A percentile compares a stretch with the other conserved stretches of the same genome.
phyloP scores from a whole-genome alignment of 495 filamentous ascomycete species.

The Podospora bellae-mahoneyi region DNA sequence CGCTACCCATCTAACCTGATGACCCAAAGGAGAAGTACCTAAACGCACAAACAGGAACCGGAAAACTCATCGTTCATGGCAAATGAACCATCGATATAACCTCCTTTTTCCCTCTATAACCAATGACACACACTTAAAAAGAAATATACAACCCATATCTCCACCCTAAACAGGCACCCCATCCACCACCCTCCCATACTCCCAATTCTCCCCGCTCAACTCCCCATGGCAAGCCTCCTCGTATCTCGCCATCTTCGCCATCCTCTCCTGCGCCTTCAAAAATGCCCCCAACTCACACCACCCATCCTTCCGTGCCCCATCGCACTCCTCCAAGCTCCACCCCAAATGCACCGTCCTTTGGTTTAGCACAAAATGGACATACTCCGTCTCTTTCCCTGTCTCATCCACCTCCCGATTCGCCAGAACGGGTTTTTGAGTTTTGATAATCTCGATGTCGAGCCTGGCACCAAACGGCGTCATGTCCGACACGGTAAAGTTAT shows the following conservation, averaged over 20 bases:
- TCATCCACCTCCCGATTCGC: slow-evolving; percentile 40
- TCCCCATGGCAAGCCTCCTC: slow-evolving; percentile 55
- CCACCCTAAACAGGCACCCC: slow-evolving; percentile 12
- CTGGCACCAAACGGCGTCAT: slow-evolving; percentile 59
- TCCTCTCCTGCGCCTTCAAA: slow-evolving; percentile 46
- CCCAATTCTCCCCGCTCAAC: slow-evolving; percentile 29
- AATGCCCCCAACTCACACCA: slow-evolving; percentile 63
- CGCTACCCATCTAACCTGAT: too few relatives aligned
- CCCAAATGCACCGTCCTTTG: slow-evolving; percentile 61
- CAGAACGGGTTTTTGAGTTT: slow-evolving; percentile 50
- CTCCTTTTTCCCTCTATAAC: too few relatives aligned
- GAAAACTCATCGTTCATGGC: too few relatives aligned
- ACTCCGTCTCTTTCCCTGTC: slow-evolving; percentile 44
- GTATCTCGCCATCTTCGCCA: slow-evolving; percentile 46
- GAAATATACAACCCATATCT: too few relatives aligned
- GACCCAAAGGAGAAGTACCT: too few relatives aligned
- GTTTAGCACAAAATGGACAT: slow-evolving; percentile 64
- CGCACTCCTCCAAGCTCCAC: slow-evolving; percentile 54
- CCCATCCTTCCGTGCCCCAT: slow-evolving; percentile 52
- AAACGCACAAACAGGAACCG: too few relatives aligned
- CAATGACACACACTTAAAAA: too few relatives aligned
- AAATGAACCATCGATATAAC: too few relatives aligned
- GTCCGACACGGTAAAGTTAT: slow-evolving; percentile 53
- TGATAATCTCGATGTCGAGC: slow-evolving; percentile 63
- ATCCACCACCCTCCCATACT: slow-evolving; percentile 35